Evolutionary conservation across 495 filamentous ascomycete species (phyloP), one percentile per base, ranked within the genome.

Genomic region (Trichoderma parareesei): DNA sequence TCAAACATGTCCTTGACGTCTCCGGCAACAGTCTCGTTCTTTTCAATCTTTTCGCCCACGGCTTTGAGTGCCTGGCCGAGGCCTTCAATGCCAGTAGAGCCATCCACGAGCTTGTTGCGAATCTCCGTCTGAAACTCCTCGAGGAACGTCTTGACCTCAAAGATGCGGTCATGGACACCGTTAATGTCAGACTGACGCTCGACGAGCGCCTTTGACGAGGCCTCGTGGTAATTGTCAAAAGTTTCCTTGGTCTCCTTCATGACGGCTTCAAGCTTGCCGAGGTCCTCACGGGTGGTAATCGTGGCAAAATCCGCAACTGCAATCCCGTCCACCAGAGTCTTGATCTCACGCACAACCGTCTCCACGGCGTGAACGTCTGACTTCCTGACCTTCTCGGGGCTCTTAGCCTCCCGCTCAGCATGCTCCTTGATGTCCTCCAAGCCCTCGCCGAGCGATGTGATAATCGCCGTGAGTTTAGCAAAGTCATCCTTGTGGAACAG

Each of bases 1-100:
- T 96, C 90, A 64, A 89, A 86, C 48, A 96, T 79, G 66, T 92
- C 88, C 70, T 91, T 92, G 42, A 97, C 77, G 67, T 88, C 90
- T 27, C 78, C 79, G 5, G 79, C 74, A 57, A 85, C 68, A 40
- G 71, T 79, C 72, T 79, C 75, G 72, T 83, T 82, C 66, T 80
- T 78, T 35, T 73, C 81, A 11, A 90, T 79, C 11, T 83, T 86
- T 27, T 86, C 80, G 44, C 81, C 79, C 6, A 92, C 70, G 9
- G 81, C 78, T 62, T 88, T 85, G 4, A 92, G 78, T 10, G 90
- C 73, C 35, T 83, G 84, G 63, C 81, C 77, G 33, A 87, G 67
- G 0, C 78, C 75, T 63, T 82, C 78, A 27, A 84, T 67, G 33
- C 78, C 78, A 10, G 72, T 77, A 3, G 76, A 73, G 13, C 80